A percentile compares a stretch with the other conserved stretches of the same genome.
Conservation (phyloP, 768 basidiomycete species). For the Dacryopinax primogenitus region DNA sequence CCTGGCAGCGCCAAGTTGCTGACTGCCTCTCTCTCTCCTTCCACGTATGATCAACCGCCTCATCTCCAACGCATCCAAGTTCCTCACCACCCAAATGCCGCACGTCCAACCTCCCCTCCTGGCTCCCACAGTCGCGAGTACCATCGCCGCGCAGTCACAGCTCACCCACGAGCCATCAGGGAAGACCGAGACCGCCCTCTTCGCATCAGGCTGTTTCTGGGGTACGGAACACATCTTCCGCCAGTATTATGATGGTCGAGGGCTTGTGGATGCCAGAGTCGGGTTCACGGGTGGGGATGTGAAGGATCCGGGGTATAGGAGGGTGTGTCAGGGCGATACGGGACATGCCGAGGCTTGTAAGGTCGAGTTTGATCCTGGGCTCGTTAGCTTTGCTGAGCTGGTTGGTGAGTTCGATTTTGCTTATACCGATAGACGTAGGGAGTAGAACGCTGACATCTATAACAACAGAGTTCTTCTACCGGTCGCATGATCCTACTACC, state of each 20-base stretch:
- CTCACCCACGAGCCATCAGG: not conserved
- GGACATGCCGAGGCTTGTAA: slow-evolving; percentile 79
- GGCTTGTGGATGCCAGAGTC: slow-evolving; percentile 15
- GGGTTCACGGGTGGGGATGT: slow-evolving; percentile 19
- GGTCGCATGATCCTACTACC: slow-evolving; percentile 87
- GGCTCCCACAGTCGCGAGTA: not conserved
- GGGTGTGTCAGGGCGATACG: slow-evolving; percentile 70
- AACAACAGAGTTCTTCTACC: slow-evolving; percentile 73
- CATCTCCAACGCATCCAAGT: not conserved
- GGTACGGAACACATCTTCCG: slow-evolving; percentile 76
- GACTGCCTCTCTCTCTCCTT: no score
- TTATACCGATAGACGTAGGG: not conserved
- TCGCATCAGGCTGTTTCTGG: slow-evolving; percentile 66
- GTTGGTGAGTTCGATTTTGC: slow-evolving; percentile 47
- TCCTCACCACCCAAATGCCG: not conserved
- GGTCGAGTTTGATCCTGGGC: slow-evolving; percentile 70
- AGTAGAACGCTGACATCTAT: not conserved
- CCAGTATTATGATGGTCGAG: slow-evolving; percentile 50
- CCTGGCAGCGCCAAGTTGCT: no score
- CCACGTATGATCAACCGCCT: slow-evolving; percentile 6
- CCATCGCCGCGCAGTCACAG: not conserved
- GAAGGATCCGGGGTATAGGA: slow-evolving; percentile 44
- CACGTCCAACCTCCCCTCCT: not conserved
- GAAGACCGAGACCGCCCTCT: slow-evolving; percentile 14
- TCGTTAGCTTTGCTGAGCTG: slow-evolving; percentile 71